Evolutionary conservation across 768 basidiomycete species (phyloP), one percentile per base, ranked within the genome.

Genomic region (Boletus subparvulus): DNA sequence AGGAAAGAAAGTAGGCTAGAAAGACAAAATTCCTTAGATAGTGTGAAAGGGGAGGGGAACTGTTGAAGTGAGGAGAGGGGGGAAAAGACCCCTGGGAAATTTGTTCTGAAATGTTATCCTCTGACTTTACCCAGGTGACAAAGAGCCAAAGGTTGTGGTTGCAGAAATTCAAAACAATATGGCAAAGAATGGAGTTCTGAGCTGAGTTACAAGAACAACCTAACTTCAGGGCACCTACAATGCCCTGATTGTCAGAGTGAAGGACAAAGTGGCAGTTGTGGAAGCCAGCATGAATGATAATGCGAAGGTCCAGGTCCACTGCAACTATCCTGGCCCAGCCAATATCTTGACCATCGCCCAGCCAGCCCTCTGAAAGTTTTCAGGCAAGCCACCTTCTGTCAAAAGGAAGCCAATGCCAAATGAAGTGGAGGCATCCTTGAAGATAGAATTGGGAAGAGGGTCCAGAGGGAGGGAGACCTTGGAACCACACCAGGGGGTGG

Each of bases 241-340:
- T 76, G 0, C 75, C 76, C 8, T 60, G 35, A 53, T 81, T 80
- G 58, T 82, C 78, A 0, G 77, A 79, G 7, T 69, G 67, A 1
- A 82, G 50, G 0, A 55, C 41, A 3, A 78, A 43, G 19, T 67
- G 68, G 6, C 57, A 62, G 7, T 68, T 56, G 0, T 3, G 6
- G 33, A 66, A 60, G 2, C 69, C 67, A 0, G 65, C 47, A 0
- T 71, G 58, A 12, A 49, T 12, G 1, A 48, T 21, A 1, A 42
- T 45, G n/a, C 33, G 6, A 3, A 50, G 36, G 17, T 26, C 33
- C 3, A 52, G 16, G 12, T 52, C 35, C 0, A 52, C 13, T 2
- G 36, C 35, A 0, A 45, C 35, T 43, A 52, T 52, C 17, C 45
- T 35, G 0, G 26, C 51, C 51, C 42, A 52, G 11, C 51, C 35